Evolutionary conservation across 1,284 basidiomycete genomes (phyloP), one percentile per base, ranked within the genome.

Genomic region (Irpex sp.): DNA sequence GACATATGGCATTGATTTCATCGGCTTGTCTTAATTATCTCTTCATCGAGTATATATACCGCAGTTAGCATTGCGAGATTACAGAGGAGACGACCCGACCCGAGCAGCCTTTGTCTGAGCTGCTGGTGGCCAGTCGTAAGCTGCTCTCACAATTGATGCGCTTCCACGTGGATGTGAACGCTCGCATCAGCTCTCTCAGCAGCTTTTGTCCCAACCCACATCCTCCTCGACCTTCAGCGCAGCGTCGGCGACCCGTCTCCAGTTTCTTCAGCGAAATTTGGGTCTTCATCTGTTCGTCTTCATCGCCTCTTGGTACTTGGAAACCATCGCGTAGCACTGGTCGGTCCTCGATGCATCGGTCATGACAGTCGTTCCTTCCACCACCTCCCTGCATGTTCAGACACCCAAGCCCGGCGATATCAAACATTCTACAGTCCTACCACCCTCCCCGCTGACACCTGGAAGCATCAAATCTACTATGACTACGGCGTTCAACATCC

Each of bases 311-410:
- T 33, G 53, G 4, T 7, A 15, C 33, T 36, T n/a, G 33, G 31
- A 55, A 55, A 55, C 33, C 33, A 31, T 21, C 15, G 11, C 17
- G 15, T 35, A 55, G 33, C 53, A 55, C 53, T 31, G 53, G 53
- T 55, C 53, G 53, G 26, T 55, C 33, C 58, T 65, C 64, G 19
- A 65, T 65, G 64, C 15, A 54, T 50, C 61, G 60, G 64, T 54
- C 61, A 65, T 65, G 64, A 65, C 64, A 31, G 56, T 56, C 63
- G 26, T 58, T 61, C 60, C 63, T 49, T 62, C 58, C 59, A 17
- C 64, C 31, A 33, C 31, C 57, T 57, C 60, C 47, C 59, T 62
- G 49, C 64, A 62, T 50, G 61, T 65, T 46, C 35, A 46, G 54
- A 59, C 64, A 51, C 61, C 61, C 15, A 54, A 31, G 46, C 61